Conservation (phyloP, 2,329 filamentous ascomycete genomes). For the Hawksworthiomyces lignivorus region DNA sequence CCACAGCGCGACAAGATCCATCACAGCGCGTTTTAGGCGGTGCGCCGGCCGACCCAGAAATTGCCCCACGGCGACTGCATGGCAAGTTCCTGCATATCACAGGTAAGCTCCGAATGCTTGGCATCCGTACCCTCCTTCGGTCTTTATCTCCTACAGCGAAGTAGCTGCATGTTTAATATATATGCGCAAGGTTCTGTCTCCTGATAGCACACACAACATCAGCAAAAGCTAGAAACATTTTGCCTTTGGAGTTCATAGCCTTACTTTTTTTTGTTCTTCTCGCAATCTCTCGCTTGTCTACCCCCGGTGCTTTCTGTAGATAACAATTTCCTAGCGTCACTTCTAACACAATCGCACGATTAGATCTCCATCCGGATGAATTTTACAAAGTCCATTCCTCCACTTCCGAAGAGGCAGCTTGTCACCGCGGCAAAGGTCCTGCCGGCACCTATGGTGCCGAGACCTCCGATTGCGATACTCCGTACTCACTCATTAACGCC, state of each 20-base stretch:
- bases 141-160: too few species aligned
- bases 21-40: constrained; percentile 15
- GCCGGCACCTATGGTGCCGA: constrained; percentile 80
- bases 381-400: constrained; percentile 77
- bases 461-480: constrained; percentile 82
- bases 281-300: too few species aligned
- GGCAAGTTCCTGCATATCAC: constrained; percentile 85
- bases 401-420: constrained; percentile 59
- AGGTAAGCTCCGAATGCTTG: too few species aligned
- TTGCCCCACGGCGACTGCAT: constrained; percentile 41
- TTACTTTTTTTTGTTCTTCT: constrained; percentile 1
- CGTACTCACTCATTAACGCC: constrained; percentile 70
- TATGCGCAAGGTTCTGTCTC: too few species aligned
- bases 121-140: too few species aligned
- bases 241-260: too few species aligned
- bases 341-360: too few species aligned
- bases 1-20: constrained; percentile 3
- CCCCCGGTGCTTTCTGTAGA: too few species aligned
- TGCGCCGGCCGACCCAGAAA: constrained; percentile 5
- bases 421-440: constrained; percentile 69
- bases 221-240: too few species aligned
- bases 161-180: too few species aligned
- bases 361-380: constrained; percentile 90
- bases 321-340: too few species aligned
- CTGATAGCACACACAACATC: too few species aligned